Percentiles rank a stretch among this genome's conserved stretches.
Conservation (phyloP, 2,329 filamentous ascomycete species). For the Arachnomyces sp. region DNA sequence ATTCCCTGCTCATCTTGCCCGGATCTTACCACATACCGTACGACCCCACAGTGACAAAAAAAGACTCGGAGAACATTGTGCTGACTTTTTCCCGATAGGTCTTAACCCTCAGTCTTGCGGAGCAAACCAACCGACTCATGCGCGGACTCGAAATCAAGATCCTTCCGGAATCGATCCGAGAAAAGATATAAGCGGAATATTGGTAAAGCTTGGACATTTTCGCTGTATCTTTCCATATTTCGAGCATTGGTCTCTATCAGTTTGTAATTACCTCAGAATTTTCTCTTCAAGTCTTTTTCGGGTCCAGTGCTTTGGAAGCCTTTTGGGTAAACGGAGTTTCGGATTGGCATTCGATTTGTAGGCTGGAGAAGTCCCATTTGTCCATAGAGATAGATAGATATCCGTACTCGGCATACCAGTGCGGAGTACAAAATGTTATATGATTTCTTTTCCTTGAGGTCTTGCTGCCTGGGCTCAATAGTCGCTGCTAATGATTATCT, state of each 20-base stretch:
- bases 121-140: constrained; percentile 94
- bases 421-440: not conserved
- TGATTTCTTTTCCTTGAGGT: no score
- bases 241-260: constrained; percentile 3
- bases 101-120: constrained; percentile 82
- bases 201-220: constrained; percentile 2
- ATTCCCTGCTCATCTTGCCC: constrained; percentile 85
- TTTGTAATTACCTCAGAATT: not conserved
- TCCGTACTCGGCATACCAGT: no score
- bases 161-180: constrained; percentile 40
- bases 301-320: not conserved
- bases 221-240: constrained; percentile 3
- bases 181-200: constrained; percentile 34
- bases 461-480: no score
- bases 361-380: not conserved
- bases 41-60: constrained; percentile 17
- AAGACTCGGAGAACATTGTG: not conserved
- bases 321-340: not conserved
- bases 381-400: no score
- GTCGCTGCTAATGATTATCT: no score
- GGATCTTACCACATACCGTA: constrained; percentile 87
- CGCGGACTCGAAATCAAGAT: constrained; percentile 63
- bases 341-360: not conserved
- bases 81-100: constrained; percentile 46
- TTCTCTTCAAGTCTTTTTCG: not conserved